phyloP scores from a whole-genome alignment of 208 protist genomes.

The Crithidia fasciculata region DNA sequence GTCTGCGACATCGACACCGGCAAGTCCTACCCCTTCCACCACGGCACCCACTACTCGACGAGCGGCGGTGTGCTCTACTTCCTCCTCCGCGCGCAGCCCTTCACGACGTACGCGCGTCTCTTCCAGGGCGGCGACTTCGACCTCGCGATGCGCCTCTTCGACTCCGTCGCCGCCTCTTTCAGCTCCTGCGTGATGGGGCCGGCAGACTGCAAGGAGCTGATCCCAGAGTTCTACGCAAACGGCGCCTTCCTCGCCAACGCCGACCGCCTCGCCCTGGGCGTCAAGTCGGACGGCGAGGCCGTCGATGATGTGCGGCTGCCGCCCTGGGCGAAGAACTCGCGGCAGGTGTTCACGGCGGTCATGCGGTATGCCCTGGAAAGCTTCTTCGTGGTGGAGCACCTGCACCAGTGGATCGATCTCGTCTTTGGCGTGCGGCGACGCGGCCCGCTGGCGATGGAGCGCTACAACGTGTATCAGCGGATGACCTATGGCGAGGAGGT shows the following conservation, averaged over 20 bases:
- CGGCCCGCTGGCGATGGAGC: conserved; percentile 82
- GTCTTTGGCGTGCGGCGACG: conserved; percentile 97
- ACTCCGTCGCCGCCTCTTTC: conserved; percentile 86
- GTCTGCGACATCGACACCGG: conserved; percentile 37
- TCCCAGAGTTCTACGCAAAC: conserved; percentile 96
- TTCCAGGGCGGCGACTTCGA: conserved; percentile 94
- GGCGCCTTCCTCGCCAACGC: conserved; percentile 93
- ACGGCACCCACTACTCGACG: conserved; percentile 98
- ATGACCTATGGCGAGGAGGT: conserved; percentile 97
- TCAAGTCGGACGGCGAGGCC: conserved; percentile 77
- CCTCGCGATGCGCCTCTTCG: conserved; percentile 94
- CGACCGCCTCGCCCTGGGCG: conserved; percentile 87
- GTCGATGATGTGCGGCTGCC: conserved; percentile 95
- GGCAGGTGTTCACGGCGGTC: conserved; percentile 92
- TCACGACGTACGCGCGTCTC: conserved; percentile 87
- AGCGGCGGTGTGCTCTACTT: conserved; percentile 96
- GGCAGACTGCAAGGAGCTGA: conserved; percentile 95
- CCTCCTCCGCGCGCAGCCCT: conserved; percentile 97
- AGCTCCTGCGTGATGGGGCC: conserved; percentile 77
- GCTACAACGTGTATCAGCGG: conserved; percentile 96
- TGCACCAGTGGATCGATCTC: conserved; percentile 99
- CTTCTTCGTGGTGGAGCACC: conserved; percentile 84
- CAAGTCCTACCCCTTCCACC: conserved; percentile 93
- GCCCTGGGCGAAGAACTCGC: conserved; percentile 94
- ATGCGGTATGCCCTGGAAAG: conserved; percentile 95